Evolutionary conservation across 192 early-diverging fungal genomes (phyloP).

Genomic region (Coemansia sp.): DNA sequence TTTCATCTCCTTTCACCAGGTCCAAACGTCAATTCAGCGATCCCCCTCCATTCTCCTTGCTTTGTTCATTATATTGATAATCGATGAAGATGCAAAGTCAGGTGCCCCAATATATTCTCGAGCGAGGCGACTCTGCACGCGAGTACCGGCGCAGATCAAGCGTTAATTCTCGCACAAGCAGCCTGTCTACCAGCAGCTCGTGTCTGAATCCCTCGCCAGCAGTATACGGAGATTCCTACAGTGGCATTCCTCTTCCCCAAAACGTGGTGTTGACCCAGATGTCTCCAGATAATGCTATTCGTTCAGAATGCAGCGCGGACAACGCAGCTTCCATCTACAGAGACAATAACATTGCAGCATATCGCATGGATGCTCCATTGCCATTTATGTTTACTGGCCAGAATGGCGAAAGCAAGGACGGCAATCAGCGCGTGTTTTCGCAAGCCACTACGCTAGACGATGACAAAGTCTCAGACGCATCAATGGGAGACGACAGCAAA

Average conservation of each 20-base stretch:
- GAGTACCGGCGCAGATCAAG: slow-evolving; percentile 49
- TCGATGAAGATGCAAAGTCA: slow-evolving; percentile 12
- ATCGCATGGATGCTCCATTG: neutral
- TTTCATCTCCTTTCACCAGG: too few species aligned
- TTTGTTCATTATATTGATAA: neutral
- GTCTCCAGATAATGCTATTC: neutral
- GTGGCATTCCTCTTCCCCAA: neutral
- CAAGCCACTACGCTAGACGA: neutral
- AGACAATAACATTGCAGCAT: neutral
- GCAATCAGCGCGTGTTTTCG: neutral
- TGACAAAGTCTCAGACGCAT: slow-evolving; percentile 1
- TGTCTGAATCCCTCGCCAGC: neutral
- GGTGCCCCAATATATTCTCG: slow-evolving; percentile 43
- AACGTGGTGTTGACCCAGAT: neutral
- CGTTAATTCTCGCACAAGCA: slow-evolving; percentile 44
- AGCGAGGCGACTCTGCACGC: slow-evolving; percentile 40
- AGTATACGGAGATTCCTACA: neutral
- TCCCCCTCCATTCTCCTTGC: neutral
- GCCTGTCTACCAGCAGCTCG: slow-evolving; percentile 20
- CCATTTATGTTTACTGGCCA: neutral
- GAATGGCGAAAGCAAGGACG: neutral
- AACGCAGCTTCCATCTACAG: neutral
- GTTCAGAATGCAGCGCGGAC: neutral
- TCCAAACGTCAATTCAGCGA: neutral
- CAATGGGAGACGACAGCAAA: slow-evolving; percentile 7